These are phyloP conservation scores for Scolecobasidium constrictum DNA, from an alignment of 2,329 filamentous ascomycete genomes.

Conservation along the genomic window DNA sequence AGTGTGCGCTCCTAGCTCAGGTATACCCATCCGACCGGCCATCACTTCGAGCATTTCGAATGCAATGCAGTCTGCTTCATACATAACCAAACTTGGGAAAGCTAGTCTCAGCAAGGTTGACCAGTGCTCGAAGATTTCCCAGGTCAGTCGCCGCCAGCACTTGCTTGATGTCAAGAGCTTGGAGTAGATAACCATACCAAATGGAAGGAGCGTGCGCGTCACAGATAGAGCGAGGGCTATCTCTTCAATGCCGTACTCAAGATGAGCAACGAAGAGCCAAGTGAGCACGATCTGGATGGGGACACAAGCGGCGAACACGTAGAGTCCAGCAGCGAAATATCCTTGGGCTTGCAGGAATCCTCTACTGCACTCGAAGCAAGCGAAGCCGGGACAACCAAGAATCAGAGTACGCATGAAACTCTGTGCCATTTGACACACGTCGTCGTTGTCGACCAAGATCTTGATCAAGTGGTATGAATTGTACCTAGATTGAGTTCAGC, in stretches of 20 bases:
- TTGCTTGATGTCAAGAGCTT: neutral
- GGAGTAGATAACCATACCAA: slow-evolving; percentile 3
- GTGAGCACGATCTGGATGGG: neutral
- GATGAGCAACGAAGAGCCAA: slow-evolving; percentile 1
- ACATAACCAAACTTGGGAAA: neutral
- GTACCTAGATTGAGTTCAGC: neutral
- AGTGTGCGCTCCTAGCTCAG: slow-evolving; percentile 3
- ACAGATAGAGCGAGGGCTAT: neutral
- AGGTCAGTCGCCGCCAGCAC: slow-evolving; percentile 1
- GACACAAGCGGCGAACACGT: neutral
- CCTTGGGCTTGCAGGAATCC: slow-evolving; percentile 4
- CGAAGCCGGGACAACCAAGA: neutral
- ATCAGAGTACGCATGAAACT: neutral
- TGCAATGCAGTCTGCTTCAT: slow-evolving; percentile 3
- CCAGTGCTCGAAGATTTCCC: slow-evolving; percentile 3
- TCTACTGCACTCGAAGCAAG: slow-evolving; percentile 3
- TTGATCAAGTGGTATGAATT: neutral
- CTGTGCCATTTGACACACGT: neutral
- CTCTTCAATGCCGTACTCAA: neutral
- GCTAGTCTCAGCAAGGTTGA: slow-evolving; percentile 2
- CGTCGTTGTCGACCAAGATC: neutral
- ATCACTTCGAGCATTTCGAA: slow-evolving; percentile 1
- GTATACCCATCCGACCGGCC: slow-evolving; percentile 1
- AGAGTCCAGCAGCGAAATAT: neutral
- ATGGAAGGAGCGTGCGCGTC: slow-evolving; percentile 1